These are phyloP conservation scores for Eimeria maxima DNA, from an alignment of 169 alveolate species.

Conservation along the genomic window DNA sequence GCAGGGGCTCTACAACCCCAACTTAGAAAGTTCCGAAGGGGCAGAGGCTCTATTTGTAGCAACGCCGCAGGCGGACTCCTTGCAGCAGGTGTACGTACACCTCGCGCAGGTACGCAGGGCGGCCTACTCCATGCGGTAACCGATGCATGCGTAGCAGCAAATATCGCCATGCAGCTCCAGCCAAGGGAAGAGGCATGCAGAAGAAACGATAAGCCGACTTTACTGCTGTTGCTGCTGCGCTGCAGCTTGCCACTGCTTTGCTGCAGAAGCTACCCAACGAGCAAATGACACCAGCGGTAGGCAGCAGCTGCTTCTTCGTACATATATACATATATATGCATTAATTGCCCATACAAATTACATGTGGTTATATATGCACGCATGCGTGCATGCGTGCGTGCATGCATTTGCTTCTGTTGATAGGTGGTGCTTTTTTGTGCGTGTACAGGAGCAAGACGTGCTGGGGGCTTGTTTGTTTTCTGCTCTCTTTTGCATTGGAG, in stretches of 20 bases:
- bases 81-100: conserved; percentile 52
- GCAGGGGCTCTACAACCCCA: not conserved
- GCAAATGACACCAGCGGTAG: conserved; percentile 24
- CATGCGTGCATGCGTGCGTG: too few relatives aligned
- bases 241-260: conserved; percentile 29
- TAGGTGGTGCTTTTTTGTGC: not conserved
- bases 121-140: not conserved
- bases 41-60: not conserved
- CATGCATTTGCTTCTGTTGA: not conserved
- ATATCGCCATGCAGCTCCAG: not conserved
- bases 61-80: not conserved
- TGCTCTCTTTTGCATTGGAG: conserved; percentile 27
- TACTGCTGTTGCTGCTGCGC: conserved; percentile 4
- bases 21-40: not conserved
- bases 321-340: not conserved
- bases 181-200: too few relatives aligned
- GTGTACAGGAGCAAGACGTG: not conserved
- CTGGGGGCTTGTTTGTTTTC: conserved; percentile 1
- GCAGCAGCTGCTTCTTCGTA: conserved; percentile 1
- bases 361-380: not conserved
- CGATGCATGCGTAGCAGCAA: not conserved
- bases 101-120: conserved; percentile 16
- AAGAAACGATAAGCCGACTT: not conserved
- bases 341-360: not conserved
- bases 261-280: conserved; percentile 25